Base-by-base conservation (phyloP, 495 filamentous ascomycete species). In the Penicillium antarcticum region DNA sequence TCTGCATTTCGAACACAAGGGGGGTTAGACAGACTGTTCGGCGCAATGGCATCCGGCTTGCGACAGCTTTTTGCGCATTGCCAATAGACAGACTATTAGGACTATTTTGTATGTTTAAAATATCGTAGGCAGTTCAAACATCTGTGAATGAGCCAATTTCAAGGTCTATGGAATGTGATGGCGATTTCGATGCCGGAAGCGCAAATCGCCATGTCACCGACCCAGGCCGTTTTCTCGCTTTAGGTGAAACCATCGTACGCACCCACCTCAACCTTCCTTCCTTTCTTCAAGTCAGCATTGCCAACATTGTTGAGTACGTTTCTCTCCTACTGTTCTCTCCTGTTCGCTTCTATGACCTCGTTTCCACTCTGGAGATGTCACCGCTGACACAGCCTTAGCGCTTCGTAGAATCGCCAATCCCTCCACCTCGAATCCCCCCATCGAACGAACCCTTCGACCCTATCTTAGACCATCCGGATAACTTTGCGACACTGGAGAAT, bases 311-410 rank as follows among this genome's bases (percentile, higher is more conserved):
- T 45, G 50, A 53, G 56, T 61, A 62, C 58, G 55, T 46, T 51
- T 57, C 48, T 52, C 46, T 17, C 18, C 26, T 24, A 14, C 5
- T 33, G 13, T 40, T 38, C 32, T 40, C 8, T 41, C n/a, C 21
- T 48, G 29, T 38, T 50, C 11, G 45, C 19, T 56, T 44, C 51
- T 23, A 19, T 50, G 42, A 12, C 29, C 29, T 53, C 54, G 26
- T 54, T 54, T 68, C 51, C 54, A 45, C 58, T 58, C 45, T 60
- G 50, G 59, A 55, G 66, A 63, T 67, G 54, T 56, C 68, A 72
- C 60, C 67, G 68, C 71, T 75, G 68, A 73, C 71, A 66, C 68
- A 62, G 64, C 64, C 64, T 61, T 66, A 72, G 65, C 70, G 70
- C 70, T 69, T 72, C 60, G 63, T 68, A 68, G 65, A 69, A 62